These are phyloP conservation scores for Tympanopsis confertula DNA, from an alignment of 2,329 filamentous ascomycete species.

Conservation along the genomic window DNA sequence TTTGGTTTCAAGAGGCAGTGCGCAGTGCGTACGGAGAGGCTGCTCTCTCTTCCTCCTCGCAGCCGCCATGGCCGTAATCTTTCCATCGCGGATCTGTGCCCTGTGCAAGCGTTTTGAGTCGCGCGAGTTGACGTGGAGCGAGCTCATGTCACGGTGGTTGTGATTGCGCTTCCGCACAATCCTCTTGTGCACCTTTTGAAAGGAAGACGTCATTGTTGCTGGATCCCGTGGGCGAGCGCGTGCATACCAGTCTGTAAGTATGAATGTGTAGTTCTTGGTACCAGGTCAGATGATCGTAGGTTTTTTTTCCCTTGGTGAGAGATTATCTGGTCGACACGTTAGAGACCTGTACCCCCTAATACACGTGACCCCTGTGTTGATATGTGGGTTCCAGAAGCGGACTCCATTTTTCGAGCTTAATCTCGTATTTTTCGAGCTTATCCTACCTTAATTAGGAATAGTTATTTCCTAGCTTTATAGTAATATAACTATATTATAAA, in stretches of 20 bases:
- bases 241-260: too few relatives aligned
- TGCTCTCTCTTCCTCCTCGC: constrained; percentile 64
- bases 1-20: background rate
- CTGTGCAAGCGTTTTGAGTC: constrained; percentile 73
- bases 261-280: background rate
- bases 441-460: too few relatives aligned
- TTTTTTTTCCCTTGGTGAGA: background rate
- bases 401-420: too few relatives aligned
- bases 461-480: too few relatives aligned
- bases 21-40: constrained; percentile 47
- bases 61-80: constrained; percentile 61
- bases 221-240: constrained; percentile 7
- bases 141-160: constrained; percentile 58
- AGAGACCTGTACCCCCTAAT: too few relatives aligned
- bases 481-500: too few relatives aligned
- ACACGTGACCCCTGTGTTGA: too few relatives aligned
- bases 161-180: constrained; percentile 79
- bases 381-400: too few relatives aligned
- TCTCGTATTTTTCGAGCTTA: too few relatives aligned
- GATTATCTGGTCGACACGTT: background rate
- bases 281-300: background rate
- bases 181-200: constrained; percentile 78
- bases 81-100: constrained; percentile 71
- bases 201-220: constrained; percentile 58
- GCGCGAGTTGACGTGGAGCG: constrained; percentile 78